Conservation (phyloP, 352 stramenopile genomes). For the Phytophthora fragariae region DNA sequence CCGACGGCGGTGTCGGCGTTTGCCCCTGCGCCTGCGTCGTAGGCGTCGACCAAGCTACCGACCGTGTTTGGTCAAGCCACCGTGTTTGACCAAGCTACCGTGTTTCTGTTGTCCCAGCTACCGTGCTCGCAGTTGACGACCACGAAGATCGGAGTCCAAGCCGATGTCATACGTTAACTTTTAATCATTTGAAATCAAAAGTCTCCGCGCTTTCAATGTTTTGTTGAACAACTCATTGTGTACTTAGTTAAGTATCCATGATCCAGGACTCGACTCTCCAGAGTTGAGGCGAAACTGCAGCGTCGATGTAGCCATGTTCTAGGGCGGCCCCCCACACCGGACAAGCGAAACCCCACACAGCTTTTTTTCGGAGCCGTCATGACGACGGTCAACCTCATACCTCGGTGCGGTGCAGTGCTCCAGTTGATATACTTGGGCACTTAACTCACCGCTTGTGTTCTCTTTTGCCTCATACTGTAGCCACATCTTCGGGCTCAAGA, state of each 20-base stretch:
- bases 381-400: constrained; percentile 54
- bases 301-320: background rate
- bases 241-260: too few relatives aligned
- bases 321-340: background rate
- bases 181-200: too few relatives aligned
- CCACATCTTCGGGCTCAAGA: constrained; percentile 93
- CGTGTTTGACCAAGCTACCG: too few relatives aligned
- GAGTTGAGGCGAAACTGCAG: background rate
- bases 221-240: too few relatives aligned
- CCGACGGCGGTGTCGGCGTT: background rate
- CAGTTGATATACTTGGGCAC: background rate
- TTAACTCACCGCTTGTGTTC: constrained; percentile 10
- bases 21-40: background rate
- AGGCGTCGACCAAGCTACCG: too few relatives aligned
- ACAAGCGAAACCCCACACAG: constrained; percentile 9
- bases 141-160: too few relatives aligned
- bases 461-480: constrained; percentile 28
- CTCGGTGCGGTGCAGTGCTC: constrained; percentile 25
- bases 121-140: too few relatives aligned
- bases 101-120: too few relatives aligned
- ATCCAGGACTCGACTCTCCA: too few relatives aligned
- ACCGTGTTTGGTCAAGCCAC: too few relatives aligned
- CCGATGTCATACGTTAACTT: too few relatives aligned
- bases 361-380: constrained; percentile 11
- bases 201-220: too few relatives aligned